These are phyloP conservation scores for Debaryomyces fabryi DNA, from an alignment of 1,139 yeast genomes.

Conservation along the genomic window DNA sequence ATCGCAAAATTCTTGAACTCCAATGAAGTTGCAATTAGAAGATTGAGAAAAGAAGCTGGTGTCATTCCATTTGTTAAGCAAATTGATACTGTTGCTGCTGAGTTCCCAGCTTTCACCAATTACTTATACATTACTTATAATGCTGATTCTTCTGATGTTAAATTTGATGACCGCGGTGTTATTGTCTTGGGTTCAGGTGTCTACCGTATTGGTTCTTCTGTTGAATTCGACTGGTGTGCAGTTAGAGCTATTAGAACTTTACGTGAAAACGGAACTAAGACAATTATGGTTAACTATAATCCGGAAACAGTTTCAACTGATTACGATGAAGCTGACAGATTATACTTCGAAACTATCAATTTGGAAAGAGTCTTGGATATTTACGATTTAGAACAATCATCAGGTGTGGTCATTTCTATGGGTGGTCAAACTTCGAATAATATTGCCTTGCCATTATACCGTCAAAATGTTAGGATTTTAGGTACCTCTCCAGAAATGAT, in stretches of 20 bases:
- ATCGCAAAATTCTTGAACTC: slow-evolving; percentile 88
- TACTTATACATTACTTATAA: slow-evolving; percentile 94
- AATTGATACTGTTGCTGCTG: slow-evolving; percentile 98
- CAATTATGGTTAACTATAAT: slow-evolving; percentile 96
- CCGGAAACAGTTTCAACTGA: slow-evolving; percentile 99
- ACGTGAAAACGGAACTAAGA: slow-evolving; percentile 83
- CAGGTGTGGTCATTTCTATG: slow-evolving; percentile 95
- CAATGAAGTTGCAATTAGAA: slow-evolving; percentile 91
- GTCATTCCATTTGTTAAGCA: slow-evolving; percentile 93
- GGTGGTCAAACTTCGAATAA: slow-evolving; percentile 99
- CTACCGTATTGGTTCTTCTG: slow-evolving; percentile 92
- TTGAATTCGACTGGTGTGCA: slow-evolving; percentile 96
- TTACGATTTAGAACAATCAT: slow-evolving; percentile 86
- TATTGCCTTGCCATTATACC: slow-evolving; percentile 89
- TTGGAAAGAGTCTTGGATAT: slow-evolving; percentile 95
- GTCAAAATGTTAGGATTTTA: slow-evolving; percentile 92
- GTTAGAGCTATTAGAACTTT: slow-evolving; percentile 94
- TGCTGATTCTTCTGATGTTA: slow-evolving; percentile 85
- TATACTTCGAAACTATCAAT: slow-evolving; percentile 94
- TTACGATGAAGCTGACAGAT: slow-evolving; percentile 97
- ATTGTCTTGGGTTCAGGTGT: slow-evolving; percentile 95
- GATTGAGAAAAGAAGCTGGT: slow-evolving; percentile 86
- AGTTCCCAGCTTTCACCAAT: slow-evolving; percentile 96
- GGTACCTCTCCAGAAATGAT: slow-evolving; percentile 99
- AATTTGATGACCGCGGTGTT: slow-evolving; percentile 82